Evolutionary conservation across 495 filamentous ascomycete genomes (phyloP).

Genomic region (Glutinoglossum americanum): DNA sequence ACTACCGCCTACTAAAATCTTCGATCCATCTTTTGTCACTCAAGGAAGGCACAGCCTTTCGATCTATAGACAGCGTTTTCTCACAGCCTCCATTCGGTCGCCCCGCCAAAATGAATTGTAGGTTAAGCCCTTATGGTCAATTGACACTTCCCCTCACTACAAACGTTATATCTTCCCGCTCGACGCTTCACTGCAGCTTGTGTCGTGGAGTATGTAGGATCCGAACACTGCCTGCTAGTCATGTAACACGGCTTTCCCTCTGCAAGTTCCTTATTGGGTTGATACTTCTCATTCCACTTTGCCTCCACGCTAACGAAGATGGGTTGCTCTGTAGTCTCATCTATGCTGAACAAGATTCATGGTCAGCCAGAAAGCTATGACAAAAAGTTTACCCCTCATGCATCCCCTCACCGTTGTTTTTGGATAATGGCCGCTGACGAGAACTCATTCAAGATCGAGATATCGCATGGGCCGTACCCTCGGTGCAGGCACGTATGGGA

Average conservation of each 20-base stretch:
- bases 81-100: background rate
- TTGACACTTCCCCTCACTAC: background rate
- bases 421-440: background rate
- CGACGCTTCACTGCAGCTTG: background rate
- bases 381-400: conserved; percentile 48
- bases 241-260: background rate
- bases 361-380: conserved; percentile 97
- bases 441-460: conserved; percentile 34
- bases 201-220: background rate
- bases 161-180: background rate
- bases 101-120: background rate
- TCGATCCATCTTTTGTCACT: background rate
- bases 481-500: conserved; percentile 94
- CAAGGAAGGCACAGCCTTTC: background rate
- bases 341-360: conserved; percentile 92
- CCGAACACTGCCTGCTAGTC: background rate
- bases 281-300: background rate
- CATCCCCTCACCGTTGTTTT: background rate
- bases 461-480: conserved; percentile 87
- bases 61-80: too few relatives aligned
- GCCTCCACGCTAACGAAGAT: background rate
- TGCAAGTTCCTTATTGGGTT: background rate
- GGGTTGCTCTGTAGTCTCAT: conserved; percentile 36
- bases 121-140: background rate
- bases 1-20: too few relatives aligned